Conservation (phyloP, 2,329 filamentous ascomycete genomes). For the Pyrenochaeta sp. region DNA sequence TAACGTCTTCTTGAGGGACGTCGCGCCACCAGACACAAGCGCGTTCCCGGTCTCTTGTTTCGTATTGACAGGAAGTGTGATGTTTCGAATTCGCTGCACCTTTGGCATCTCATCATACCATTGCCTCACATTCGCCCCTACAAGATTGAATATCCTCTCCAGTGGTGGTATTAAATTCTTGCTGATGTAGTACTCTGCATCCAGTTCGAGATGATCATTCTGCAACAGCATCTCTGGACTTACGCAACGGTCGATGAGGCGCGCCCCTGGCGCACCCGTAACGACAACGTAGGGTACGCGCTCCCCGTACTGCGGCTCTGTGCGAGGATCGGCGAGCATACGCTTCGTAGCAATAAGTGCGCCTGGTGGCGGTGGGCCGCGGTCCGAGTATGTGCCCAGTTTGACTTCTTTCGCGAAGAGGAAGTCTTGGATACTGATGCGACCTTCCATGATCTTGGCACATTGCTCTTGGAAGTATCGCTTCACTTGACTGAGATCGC, state of each 20-base stretch:
- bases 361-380: slow-evolving; percentile 81
- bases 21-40: slow-evolving; percentile 34
- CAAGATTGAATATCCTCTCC: slow-evolving; percentile 94
- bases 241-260: slow-evolving; percentile 89
- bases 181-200: slow-evolving; percentile 95
- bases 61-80: slow-evolving; percentile 50
- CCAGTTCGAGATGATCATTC: slow-evolving; percentile 80
- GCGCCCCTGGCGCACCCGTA: slow-evolving; percentile 83
- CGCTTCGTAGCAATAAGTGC: slow-evolving; percentile 85
- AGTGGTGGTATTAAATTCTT: slow-evolving; percentile 96
- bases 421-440: slow-evolving; percentile 92
- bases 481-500: slow-evolving; percentile 89
- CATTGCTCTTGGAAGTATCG: slow-evolving; percentile 90
- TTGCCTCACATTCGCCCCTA: slow-evolving; percentile 85
- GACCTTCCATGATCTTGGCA: slow-evolving; percentile 87
- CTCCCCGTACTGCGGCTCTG: slow-evolving; percentile 94
- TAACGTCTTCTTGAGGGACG: slow-evolving; percentile 72
- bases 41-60: slow-evolving; percentile 21
- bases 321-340: slow-evolving; percentile 85
- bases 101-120: slow-evolving; percentile 99
- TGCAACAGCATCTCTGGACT: slow-evolving; percentile 82
- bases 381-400: slow-evolving; percentile 85
- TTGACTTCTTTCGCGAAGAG: slow-evolving; percentile 94
- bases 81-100: slow-evolving; percentile 74
- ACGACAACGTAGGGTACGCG: slow-evolving; percentile 94